Evolutionary conservation across 805 yeast genomes (phyloP).

Genomic region (Ogataea kodamae): DNA sequence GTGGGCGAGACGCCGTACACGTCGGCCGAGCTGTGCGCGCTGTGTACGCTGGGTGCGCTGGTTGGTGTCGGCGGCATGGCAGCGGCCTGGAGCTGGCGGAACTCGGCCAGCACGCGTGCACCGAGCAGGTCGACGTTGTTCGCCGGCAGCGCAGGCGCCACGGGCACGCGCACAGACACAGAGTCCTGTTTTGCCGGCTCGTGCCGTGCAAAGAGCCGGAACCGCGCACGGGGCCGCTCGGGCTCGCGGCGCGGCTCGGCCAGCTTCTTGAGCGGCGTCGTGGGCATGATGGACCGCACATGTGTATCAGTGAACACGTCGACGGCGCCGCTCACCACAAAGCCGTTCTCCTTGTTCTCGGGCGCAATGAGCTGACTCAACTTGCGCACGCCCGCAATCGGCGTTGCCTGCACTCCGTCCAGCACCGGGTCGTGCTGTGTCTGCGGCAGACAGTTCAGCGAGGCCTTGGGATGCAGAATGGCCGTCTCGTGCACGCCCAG

Average conservation of each 20-base stretch:
- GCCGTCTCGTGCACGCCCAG: slow-evolving; percentile 22
- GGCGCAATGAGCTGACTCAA: slow-evolving; percentile 16
- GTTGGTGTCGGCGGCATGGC: slow-evolving; percentile 24
- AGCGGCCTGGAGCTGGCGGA: slow-evolving; percentile 20
- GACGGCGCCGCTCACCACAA: slow-evolving; percentile 47
- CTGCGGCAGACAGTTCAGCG: slow-evolving; percentile 28
- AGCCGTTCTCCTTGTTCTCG: slow-evolving; percentile 35
- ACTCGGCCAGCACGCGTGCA: slow-evolving; percentile 68
- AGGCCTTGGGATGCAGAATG: slow-evolving; percentile 34
- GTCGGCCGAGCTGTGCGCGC: slow-evolving; percentile 3
- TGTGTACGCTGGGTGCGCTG: slow-evolving; percentile 16
- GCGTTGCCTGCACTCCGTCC: slow-evolving; percentile 30
- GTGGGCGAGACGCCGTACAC: slow-evolving; percentile 17
- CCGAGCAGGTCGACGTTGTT: slow-evolving; percentile 59
- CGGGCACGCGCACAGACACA: slow-evolving; percentile 4
- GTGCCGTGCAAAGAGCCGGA: slow-evolving; percentile 5
- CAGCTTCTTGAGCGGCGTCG: slow-evolving; percentile 66
- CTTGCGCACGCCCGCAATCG: slow-evolving; percentile 33
- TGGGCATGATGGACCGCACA: slow-evolving; percentile 49
- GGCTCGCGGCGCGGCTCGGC: slow-evolving; percentile 21
- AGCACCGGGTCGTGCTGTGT: slow-evolving; percentile 26
- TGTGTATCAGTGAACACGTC: slow-evolving; percentile 47
- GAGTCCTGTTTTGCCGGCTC: slow-evolving; percentile 1
- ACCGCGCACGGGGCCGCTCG: slow-evolving; percentile 1
- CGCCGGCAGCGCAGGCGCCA: slow-evolving; percentile 6